These are phyloP conservation scores for Wickerhamomyces sydowiorum DNA, from an alignment of 805 yeast species.

Conservation along the genomic window DNA sequence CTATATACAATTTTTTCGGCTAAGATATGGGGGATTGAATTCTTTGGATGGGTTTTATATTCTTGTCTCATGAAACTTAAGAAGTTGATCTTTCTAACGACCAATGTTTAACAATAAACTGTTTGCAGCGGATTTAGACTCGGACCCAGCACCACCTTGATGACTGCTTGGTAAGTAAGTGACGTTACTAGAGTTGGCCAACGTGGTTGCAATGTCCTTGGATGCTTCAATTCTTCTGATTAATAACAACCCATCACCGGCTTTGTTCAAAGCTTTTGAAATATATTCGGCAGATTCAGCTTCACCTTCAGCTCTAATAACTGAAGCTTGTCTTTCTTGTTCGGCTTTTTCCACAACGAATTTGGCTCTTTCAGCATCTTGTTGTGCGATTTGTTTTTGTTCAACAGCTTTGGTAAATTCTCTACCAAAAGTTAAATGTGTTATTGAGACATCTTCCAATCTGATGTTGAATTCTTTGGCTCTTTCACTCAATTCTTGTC, in stretches of 20 bases:
- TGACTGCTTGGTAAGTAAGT: constrained; percentile 72
- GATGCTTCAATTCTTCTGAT: constrained; percentile 96
- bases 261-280: constrained; percentile 85
- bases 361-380: constrained; percentile 96
- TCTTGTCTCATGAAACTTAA: too few relatives aligned
- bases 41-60: too few relatives aligned
- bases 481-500: constrained; percentile 77
- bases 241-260: constrained; percentile 92
- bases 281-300: constrained; percentile 97
- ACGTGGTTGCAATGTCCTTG: constrained; percentile 86
- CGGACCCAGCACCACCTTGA: constrained; percentile 31
- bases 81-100: constrained; percentile 44
- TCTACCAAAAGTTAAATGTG: constrained; percentile 94
- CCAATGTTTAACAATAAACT: constrained; percentile 64
- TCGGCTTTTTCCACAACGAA: constrained; percentile 93
- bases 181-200: constrained; percentile 78
- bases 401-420: constrained; percentile 98
- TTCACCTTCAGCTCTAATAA: constrained; percentile 98
- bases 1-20: too few relatives aligned
- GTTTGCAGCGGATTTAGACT: constrained; percentile 34
- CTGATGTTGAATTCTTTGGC: constrained; percentile 86
- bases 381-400: constrained; percentile 98
- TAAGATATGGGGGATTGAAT: too few relatives aligned
- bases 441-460: constrained; percentile 94
- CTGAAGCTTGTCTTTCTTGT: constrained; percentile 92